Conservation (phyloP, 192 early-diverging fungal genomes). For the Backusella westeae region DNA sequence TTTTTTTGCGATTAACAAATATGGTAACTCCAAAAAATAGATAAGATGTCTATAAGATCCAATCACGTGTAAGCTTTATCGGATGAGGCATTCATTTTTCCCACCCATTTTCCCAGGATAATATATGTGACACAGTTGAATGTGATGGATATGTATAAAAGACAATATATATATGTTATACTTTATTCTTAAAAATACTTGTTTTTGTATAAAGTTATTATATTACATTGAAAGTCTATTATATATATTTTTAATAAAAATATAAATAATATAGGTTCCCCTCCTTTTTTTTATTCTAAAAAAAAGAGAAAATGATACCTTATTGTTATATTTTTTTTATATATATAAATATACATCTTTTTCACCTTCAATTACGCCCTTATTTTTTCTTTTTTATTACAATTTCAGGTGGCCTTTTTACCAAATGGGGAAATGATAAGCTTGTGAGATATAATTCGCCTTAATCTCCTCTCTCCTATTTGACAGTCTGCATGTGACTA, state of each 20-base stretch:
- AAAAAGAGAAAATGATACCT: not conserved
- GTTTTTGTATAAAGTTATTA: constrained; percentile 5
- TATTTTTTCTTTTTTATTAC: not conserved
- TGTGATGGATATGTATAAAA: constrained; percentile 4
- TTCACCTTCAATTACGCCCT: not conserved
- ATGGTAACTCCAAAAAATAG: not conserved
- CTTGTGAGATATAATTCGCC: constrained; percentile 3
- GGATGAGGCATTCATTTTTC: constrained; percentile 8
- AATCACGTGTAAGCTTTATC: constrained; percentile 8
- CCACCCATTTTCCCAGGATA: constrained; percentile 6
- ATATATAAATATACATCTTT: not conserved
- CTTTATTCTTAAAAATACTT: constrained; percentile 6
- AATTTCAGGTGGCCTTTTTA: constrained; percentile 5
- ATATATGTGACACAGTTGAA: not conserved
- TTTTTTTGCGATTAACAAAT: constrained; percentile 3
- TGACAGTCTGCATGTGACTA: constrained; percentile 15
- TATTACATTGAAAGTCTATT: constrained; percentile 2
- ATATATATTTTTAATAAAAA: constrained; percentile 1
- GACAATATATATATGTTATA: not conserved
- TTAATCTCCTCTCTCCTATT: constrained; percentile 7
- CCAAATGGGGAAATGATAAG: constrained; percentile 5
- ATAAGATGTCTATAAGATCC: constrained; percentile 7
- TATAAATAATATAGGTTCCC: not conserved
- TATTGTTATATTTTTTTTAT: not conserved
- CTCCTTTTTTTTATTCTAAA: not conserved